A percentile compares a stretch with the other conserved stretches of the same genome.
Conservation (phyloP, 1,284 basidiomycete species). For the Leccinum pachyderme region DNA sequence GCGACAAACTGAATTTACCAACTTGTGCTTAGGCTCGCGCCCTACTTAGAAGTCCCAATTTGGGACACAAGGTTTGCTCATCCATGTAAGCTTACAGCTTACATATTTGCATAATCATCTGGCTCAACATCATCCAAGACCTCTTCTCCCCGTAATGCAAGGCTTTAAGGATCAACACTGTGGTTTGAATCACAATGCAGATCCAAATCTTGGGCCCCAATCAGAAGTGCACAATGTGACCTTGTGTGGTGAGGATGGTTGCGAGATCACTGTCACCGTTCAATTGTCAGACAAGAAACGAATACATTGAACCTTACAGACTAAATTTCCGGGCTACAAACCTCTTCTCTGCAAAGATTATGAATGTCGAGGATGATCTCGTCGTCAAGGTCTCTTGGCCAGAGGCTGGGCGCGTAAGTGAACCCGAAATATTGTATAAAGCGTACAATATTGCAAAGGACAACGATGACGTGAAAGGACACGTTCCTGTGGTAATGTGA, state of each 20-base stretch:
- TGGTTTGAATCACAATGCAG: background rate
- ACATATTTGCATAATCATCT: too few relatives aligned
- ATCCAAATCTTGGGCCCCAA: background rate
- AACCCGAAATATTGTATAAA: slow-evolving; percentile 16
- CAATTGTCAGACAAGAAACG: background rate
- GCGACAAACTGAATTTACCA: too few relatives aligned
- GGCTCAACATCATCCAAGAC: slow-evolving; percentile 20
- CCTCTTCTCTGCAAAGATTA: background rate
- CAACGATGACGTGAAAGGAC: slow-evolving; percentile 6
- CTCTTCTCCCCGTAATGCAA: slow-evolving; percentile 34
- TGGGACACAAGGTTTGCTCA: too few relatives aligned
- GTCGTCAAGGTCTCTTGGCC: slow-evolving; percentile 23
- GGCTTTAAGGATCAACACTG: slow-evolving; percentile 19
- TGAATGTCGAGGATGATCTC: background rate
- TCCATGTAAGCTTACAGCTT: too few relatives aligned
- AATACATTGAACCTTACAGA: background rate
- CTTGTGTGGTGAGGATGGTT: background rate
- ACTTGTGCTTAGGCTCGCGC: too few relatives aligned
- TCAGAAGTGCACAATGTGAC: background rate
- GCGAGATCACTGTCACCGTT: background rate
- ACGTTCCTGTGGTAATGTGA: slow-evolving; percentile 20
- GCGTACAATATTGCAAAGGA: slow-evolving; percentile 10
- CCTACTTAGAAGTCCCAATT: too few relatives aligned
- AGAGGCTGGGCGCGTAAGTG: slow-evolving; percentile 11
- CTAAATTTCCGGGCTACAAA: slow-evolving; percentile 16